A percentile compares a stretch with the other conserved stretches of the same genome.
Evolutionary conservation across 371 early-diverging fungal species (phyloP).

Genomic region (Massospora cicadina): DNA sequence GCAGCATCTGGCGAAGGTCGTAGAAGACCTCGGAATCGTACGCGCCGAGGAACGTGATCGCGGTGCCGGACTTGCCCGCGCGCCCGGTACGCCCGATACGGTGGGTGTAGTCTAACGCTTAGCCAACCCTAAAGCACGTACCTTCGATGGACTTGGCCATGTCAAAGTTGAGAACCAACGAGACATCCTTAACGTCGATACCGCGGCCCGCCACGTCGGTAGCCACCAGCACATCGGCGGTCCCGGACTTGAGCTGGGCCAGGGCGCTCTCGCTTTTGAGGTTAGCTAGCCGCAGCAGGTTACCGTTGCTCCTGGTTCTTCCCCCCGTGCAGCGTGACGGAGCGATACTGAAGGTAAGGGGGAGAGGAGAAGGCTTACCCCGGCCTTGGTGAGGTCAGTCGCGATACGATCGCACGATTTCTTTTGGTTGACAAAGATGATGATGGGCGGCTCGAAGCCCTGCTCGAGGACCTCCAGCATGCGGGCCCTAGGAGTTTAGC

Average conservation of each 20-base stretch:
- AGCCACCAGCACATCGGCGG: constrained; percentile 35
- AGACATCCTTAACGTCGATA: constrained; percentile 94
- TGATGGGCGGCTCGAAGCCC: constrained; percentile 65
- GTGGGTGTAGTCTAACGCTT: constrained; percentile 72
- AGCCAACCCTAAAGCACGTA: constrained; percentile 14
- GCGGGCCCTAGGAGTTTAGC: constrained; percentile 28
- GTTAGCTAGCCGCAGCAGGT: neutral
- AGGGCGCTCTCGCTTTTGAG: neutral
- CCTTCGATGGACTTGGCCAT: constrained; percentile 93
- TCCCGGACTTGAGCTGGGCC: constrained; percentile 14
- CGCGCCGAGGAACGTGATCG: constrained; percentile 73
- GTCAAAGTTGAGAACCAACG: constrained; percentile 93
- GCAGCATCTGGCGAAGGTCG: constrained; percentile 76
- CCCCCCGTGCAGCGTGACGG: constrained; percentile 81
- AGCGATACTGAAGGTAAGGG: constrained; percentile 25
- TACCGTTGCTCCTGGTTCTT: constrained; percentile 88
- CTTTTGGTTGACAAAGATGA: constrained; percentile 96
- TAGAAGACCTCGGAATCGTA: constrained; percentile 79
- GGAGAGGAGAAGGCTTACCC: constrained; percentile 21
- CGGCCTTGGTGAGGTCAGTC: constrained; percentile 45
- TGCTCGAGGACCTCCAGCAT: constrained; percentile 52
- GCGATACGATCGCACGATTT: constrained; percentile 59
- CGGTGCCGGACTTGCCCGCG: constrained; percentile 86
- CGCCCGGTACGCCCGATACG: constrained; percentile 96
- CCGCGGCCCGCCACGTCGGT: constrained; percentile 99